Evolutionary conservation across 345 rosid genomes (phyloP), one percentile per base, ranked within the genome.

Genomic region (Lepidium didymum): DNA sequence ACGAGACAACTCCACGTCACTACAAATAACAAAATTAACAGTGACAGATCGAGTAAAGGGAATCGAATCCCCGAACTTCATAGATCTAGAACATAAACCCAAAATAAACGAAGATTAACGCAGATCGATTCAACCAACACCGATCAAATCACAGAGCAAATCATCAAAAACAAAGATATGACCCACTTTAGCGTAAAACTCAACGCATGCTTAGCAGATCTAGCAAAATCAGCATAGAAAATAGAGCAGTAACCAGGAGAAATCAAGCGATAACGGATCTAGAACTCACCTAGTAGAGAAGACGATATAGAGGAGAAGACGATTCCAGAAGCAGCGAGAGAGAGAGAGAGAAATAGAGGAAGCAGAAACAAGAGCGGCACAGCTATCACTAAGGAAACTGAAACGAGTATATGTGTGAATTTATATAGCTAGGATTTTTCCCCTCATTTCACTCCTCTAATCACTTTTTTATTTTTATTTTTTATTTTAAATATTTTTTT

Each of bases 341-440:
- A 55, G 59, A 62, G 67, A 61, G 9, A 31, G 41, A 49, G 36
- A 50, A 8, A 69, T 16, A 29, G 33, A 29, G 7, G 67, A 42
- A 61, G 62, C 53, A 61, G 42, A 54, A 56, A 64, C 64, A 56
- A 57, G 9, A 56, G 74, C 76, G 71, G 76, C 76, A 64, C 58
- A 64, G 70, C 65, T 45, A 61, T 40, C 49, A 5, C 52, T 49
- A 19, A 52, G 15, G 62, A 15, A 42, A 59, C 68, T 35, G 73
- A 52, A 25, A 43, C 55, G 62, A 42, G 72, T 41, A 53, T 61
- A 23, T 49, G 41, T 41, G 77, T 72, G 42, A 51, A 66, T 67
- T 29, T 29, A 74, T 67, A 67, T 74, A 74, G 77, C 19, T 52
- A 59, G 51, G 62, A 66, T 66, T 74, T 67, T 60, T 18, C 66